Evolutionary conservation across 257 asterid species (phyloP).

Genomic region (Cinchona pubescens): DNA sequence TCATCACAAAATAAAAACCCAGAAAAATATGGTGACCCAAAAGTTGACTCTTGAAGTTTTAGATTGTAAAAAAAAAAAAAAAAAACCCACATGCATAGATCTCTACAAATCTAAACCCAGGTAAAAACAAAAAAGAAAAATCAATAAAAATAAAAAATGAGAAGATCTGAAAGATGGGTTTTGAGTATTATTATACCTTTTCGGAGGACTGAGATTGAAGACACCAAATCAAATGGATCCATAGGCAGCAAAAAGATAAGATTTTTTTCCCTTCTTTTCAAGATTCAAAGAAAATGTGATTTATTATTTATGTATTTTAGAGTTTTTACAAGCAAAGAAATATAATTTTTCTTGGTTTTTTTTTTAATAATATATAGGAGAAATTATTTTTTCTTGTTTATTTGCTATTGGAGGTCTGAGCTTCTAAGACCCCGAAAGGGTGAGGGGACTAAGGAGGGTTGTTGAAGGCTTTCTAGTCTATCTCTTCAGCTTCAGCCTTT

Average conservation of each 20-base stretch:
- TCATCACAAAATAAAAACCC: not conserved
- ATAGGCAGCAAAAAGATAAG: constrained; percentile 31
- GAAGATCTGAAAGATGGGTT: constrained; percentile 29
- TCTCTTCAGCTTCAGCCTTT: constrained; percentile 1
- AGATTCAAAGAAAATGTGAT: constrained; percentile 26
- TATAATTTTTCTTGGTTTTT: constrained; percentile 22
- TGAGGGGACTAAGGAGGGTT: constrained; percentile 7
- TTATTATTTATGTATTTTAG: not conserved
- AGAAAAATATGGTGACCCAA: not conserved
- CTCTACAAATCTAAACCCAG: constrained; percentile 35
- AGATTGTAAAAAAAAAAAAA: too few species aligned
- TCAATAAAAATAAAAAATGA: constrained; percentile 9
- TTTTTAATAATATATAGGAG: not conserved
- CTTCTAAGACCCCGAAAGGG: constrained; percentile 12
- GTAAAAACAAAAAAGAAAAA: not conserved
- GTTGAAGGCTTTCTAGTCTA: not conserved
- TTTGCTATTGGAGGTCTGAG: constrained; percentile 20
- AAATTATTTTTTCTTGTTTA: constrained; percentile 3
- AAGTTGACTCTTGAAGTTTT: constrained; percentile 20
- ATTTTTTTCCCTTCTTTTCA: constrained; percentile 2
- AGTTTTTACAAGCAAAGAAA: constrained; percentile 12
- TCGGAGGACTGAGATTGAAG: constrained; percentile 47
- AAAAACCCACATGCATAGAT: constrained; percentile 38
- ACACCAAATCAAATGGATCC: constrained; percentile 51
- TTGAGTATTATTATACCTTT: constrained; percentile 50